These are phyloP conservation scores for Aspergillus fumigatiaffinis DNA, from an alignment of 2,329 filamentous ascomycete species.

Conservation along the genomic window DNA sequence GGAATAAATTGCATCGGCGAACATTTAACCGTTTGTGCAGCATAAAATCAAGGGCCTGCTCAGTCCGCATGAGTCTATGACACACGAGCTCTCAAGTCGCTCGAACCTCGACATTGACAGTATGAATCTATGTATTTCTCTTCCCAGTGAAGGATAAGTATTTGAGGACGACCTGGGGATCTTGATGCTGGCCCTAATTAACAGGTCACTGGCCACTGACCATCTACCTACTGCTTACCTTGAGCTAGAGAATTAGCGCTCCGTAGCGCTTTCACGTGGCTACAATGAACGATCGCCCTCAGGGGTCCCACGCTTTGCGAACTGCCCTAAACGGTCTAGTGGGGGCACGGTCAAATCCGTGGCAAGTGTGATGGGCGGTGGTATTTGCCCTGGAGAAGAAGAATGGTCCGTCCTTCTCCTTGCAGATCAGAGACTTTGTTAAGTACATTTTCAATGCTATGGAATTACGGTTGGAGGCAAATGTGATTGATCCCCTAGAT, in stretches of 20 bases:
- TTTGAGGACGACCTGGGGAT: too few relatives aligned
- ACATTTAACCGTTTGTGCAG: not conserved
- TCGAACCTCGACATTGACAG: too few relatives aligned
- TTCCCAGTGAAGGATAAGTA: not conserved
- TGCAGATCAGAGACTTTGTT: not conserved
- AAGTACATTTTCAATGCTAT: not conserved
- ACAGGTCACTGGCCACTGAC: too few relatives aligned
- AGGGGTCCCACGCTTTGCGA: constrained; percentile 20
- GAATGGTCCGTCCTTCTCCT: not conserved
- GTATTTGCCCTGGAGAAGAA: not conserved
- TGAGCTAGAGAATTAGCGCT: not conserved
- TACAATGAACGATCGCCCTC: constrained; percentile 19
- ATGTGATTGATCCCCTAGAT: too few relatives aligned
- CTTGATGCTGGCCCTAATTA: too few relatives aligned
- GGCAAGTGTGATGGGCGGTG: not conserved
- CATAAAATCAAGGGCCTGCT: not conserved
- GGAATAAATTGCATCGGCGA: not conserved
- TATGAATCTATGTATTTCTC: not conserved
- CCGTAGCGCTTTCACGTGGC: constrained; percentile 18
- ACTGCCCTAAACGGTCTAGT: constrained; percentile 12
- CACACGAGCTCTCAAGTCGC: too few relatives aligned
- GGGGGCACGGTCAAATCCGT: not conserved
- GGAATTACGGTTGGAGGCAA: too few relatives aligned
- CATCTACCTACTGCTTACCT: too few relatives aligned
- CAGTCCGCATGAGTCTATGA: too few relatives aligned